Base-by-base conservation (phyloP, 2,329 filamentous ascomycete genomes). In the Claviceps citrina region DNA sequence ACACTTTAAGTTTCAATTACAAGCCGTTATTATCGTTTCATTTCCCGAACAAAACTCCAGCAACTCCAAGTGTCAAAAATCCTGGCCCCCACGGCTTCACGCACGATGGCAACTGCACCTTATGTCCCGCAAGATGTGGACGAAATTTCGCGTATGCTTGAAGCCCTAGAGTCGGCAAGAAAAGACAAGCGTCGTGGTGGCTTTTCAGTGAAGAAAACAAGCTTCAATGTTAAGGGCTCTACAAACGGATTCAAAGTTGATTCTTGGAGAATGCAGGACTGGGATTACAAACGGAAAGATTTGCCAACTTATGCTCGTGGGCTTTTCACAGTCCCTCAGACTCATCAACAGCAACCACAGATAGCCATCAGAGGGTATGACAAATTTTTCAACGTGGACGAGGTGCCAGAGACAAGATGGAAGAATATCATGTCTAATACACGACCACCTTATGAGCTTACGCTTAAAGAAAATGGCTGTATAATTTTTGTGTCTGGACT, bases 391-490 rank as follows among this genome's bases (percentile, higher is more conserved):
- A 98, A 98, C 52, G 72, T 84, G 31, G 74, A 75, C 38, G 91
- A 98, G 62, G 81, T 93, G 7, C 60, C 65, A 35, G 76, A 81
- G 47, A 98, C 91, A 3, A 72, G 78, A 51, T 98, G 91, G 91
- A 59, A 66, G 13, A 83, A 81, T 53, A 84, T 98, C 44, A 68
- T 81, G 54, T 61, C 62, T 22, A 71, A 81, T 41, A 96, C 91
- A 1, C 66, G 75, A 47, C 86, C 85, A 0, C 91, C 91, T 0
- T 98, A 96, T 52, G 91, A 98, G 62, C 66, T 98, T 41, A 96
- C 86, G 43, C 76, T 96, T 39, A 98, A 98, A 64, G 91, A 98
- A 62, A 98, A 98, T 53, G 91, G 91, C n/a, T 98, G 91, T 60
- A 98, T 98, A 60, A 95, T 98, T 50, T 98, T 98, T 65, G 78